These are phyloP conservation scores for Termitomyces sp. DNA, from an alignment of 768 basidiomycete genomes.

Conservation along the genomic window DNA sequence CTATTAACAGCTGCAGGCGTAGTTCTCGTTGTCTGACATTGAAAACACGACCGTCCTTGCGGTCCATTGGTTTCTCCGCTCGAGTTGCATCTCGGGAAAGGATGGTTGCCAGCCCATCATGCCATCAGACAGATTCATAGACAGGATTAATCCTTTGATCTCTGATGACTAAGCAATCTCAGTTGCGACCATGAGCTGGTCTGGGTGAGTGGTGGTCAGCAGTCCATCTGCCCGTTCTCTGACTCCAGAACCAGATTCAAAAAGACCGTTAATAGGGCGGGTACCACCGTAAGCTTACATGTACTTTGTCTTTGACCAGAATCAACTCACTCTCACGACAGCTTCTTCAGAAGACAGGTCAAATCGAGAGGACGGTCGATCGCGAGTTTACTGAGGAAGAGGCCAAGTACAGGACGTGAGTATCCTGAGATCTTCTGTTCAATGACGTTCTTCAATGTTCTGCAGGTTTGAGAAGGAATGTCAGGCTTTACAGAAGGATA, in stretches of 20 bases:
- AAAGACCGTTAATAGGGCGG: conserved; percentile 88
- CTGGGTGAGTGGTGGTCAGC: conserved; percentile 16
- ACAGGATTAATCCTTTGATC: not conserved
- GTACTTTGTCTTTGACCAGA: conserved; percentile 5
- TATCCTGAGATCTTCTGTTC: conserved; percentile 9
- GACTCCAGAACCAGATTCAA: conserved; percentile 59
- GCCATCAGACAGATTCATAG: too few species aligned
- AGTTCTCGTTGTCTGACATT: not conserved
- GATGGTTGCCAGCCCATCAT: too few species aligned
- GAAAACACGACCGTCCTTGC: not conserved
- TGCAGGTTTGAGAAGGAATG: conserved; percentile 96
- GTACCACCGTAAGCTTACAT: conserved; percentile 66
- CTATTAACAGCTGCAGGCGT: too few species aligned
- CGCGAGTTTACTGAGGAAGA: conserved; percentile 92
- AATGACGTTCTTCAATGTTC: conserved; percentile 4
- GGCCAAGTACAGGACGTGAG: conserved; percentile 84
- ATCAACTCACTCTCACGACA: conserved; percentile 25
- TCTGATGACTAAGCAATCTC: conserved; percentile 13
- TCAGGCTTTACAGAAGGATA: conserved; percentile 87
- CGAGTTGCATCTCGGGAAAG: too few species aligned
- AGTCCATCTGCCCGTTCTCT: not conserved
- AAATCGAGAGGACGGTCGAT: conserved; percentile 94
- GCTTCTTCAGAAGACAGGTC: conserved; percentile 97
- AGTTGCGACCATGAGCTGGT: conserved; percentile 23
- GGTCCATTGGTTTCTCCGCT: too few species aligned